phyloP scores from a whole-genome alignment of 2,329 filamentous ascomycete genomes.

The Trichoderma sp. region DNA sequence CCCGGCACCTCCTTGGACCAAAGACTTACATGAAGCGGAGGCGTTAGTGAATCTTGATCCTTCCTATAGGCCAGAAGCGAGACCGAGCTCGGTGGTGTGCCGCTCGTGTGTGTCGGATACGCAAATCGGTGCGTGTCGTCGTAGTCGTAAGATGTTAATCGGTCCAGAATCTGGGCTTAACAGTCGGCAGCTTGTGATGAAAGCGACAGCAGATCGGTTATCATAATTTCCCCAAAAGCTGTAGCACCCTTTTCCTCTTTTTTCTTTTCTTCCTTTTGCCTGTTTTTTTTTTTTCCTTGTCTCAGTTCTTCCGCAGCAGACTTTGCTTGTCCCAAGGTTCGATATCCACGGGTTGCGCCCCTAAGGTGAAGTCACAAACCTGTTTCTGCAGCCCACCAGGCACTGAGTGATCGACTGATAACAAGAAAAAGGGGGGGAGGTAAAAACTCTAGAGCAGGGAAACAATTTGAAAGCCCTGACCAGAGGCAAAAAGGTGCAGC shows the following conservation, averaged over 20 bases:
- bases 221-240: slow-evolving; percentile 1
- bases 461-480: not conserved
- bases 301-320: not conserved
- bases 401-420: not conserved
- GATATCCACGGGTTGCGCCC: not conserved
- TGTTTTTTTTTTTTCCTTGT: not conserved
- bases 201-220: not conserved
- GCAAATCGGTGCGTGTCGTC: slow-evolving; percentile 19
- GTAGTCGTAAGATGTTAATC: slow-evolving; percentile 4
- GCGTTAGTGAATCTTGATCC: slow-evolving; percentile 19
- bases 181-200: slow-evolving; percentile 6
- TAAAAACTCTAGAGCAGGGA: not conserved
- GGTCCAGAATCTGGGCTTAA: slow-evolving; percentile 7
- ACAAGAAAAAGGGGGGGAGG: slow-evolving; percentile 8
- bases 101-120: slow-evolving; percentile 22
- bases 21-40: slow-evolving; percentile 22
- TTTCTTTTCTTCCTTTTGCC: not conserved
- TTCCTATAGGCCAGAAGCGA: slow-evolving; percentile 19
- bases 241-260: not conserved
- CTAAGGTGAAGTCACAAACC: not conserved
- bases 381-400: not conserved
- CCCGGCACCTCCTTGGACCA: slow-evolving; percentile 13
- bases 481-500: not conserved
- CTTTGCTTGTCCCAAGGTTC: not conserved
- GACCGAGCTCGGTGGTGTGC: slow-evolving; percentile 14